Base-by-base conservation (phyloP, 106 monocot genomes). In the Allium sativum region DNA sequence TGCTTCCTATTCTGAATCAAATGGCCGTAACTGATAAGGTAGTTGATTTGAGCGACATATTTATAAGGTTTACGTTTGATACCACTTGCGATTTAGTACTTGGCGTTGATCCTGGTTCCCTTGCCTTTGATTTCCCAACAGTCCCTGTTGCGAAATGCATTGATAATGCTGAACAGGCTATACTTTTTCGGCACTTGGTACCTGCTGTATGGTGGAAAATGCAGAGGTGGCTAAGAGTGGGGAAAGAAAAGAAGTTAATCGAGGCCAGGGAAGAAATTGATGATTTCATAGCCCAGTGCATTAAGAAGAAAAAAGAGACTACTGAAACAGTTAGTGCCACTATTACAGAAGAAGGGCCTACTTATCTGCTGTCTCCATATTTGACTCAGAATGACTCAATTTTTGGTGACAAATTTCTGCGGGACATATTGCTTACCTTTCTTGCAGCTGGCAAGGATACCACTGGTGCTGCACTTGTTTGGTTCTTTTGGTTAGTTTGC, bases 391-490 rank as follows among this genome's bases (percentile, higher is more conserved):
- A 31, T 31, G 31, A 54, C 31, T 31, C 8, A 8, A 7, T 15
- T 1, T n/a, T 14, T 8, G 31, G 7, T 13, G 12, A 51, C 0
- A 70, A 69, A 51, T 82, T 78, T 51, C 68, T 85, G 7, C 47
- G 74, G 9, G 85, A 82, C 67, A 74, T 73, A 9, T 20, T 61
- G 6, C 7, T 83, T 46, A 88, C 66, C 9, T 51, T 88, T 42
- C 70, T 90, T 69, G 21, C 68, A 7, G 91, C 86, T 4, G 91
- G 86, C 0, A 67, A 76, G 8, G 91, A 83, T 75, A 83, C 86
- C 0, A 76, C 70, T 3, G 72, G 72, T 9, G 58, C 70, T 4
- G 76, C 72, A 9, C 78, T 87, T 10, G 11, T 83, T 1, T 92
- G 92, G 87, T 74, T 92, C 78, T 81, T 84, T 70, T 87, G 72